phyloP scores from a whole-genome alignment of 2,329 filamentous ascomycete genomes.

The Xylaria sp. region DNA sequence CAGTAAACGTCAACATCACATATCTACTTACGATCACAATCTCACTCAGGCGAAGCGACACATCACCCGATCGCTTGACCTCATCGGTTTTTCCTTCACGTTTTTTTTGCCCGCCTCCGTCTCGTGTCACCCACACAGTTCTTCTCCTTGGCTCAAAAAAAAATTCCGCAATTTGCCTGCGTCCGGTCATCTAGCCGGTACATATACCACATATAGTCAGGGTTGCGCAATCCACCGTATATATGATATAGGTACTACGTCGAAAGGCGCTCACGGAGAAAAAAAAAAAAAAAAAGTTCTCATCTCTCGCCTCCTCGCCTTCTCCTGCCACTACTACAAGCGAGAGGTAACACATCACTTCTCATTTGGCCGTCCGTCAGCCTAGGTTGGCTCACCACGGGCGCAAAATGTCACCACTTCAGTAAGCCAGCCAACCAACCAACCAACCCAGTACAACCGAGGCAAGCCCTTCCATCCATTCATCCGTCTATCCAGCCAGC shows the following conservation, averaged over 20 bases:
- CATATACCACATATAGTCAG: neutral
- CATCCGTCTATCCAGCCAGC: conserved; percentile 21
- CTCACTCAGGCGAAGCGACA: conserved; percentile 17
- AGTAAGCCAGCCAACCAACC: conserved; percentile 36
- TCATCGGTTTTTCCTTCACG: neutral
- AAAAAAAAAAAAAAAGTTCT: neutral
- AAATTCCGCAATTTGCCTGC: conserved; percentile 3
- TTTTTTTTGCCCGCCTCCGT: conserved; percentile 1
- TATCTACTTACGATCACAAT: neutral
- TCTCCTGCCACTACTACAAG: conserved; percentile 26
- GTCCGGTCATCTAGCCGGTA: conserved; percentile 7
- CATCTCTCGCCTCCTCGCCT: conserved; percentile 25
- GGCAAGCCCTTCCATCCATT: conserved; percentile 13
- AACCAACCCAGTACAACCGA: conserved; percentile 17
- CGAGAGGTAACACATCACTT: conserved; percentile 31
- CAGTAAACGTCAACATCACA: neutral
- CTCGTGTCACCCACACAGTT: conserved; percentile 29
- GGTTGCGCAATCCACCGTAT: conserved; percentile 5
- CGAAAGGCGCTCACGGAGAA: neutral
- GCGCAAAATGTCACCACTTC: conserved; percentile 37
- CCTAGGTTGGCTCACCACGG: conserved; percentile 23
- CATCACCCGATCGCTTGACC: conserved; percentile 22
- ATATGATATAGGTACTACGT: conserved; percentile 2
- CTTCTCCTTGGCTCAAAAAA: conserved; percentile 5
- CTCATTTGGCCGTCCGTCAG: conserved; percentile 30